These are phyloP conservation scores for Prunus campanulata DNA, from an alignment of 306 rosid genomes.

Conservation along the genomic window DNA sequence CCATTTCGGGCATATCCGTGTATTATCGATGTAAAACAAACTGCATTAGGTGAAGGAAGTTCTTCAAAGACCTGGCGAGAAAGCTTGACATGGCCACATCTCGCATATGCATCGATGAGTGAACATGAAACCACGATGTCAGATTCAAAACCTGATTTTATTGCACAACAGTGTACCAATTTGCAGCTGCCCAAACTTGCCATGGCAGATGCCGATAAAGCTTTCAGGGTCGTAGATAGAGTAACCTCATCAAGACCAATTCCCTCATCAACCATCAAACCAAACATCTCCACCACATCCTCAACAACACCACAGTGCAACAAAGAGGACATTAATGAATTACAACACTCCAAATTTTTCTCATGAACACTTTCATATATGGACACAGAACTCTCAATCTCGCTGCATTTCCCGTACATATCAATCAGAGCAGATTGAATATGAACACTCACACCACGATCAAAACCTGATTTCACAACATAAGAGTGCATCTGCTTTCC, in stretches of 20 bases:
- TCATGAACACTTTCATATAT: constrained; percentile 49
- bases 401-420: constrained; percentile 77
- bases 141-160: constrained; percentile 66
- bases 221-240: constrained; percentile 64
- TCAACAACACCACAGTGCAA: constrained; percentile 48
- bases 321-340: constrained; percentile 85
- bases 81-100: constrained; percentile 56
- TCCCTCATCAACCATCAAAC: constrained; percentile 69
- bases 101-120: constrained; percentile 70
- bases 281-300: constrained; percentile 79
- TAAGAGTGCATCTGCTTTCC: constrained; percentile 72
- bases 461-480: constrained; percentile 58
- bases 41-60: constrained; percentile 52
- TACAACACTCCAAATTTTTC: constrained; percentile 59
- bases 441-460: constrained; percentile 43
- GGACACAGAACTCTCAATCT: constrained; percentile 58
- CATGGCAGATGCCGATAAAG: constrained; percentile 52
- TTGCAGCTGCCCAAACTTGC: constrained; percentile 44
- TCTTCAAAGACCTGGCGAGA: constrained; percentile 52
- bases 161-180: constrained; percentile 56
- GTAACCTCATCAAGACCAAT: constrained; percentile 65
- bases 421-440: constrained; percentile 78
- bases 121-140: constrained; percentile 63
- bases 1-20: constrained; percentile 77
- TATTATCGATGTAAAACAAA: constrained; percentile 80